phyloP scores from a whole-genome alignment of 2,329 filamentous ascomycete species.

The Fusarium torulosum region DNA sequence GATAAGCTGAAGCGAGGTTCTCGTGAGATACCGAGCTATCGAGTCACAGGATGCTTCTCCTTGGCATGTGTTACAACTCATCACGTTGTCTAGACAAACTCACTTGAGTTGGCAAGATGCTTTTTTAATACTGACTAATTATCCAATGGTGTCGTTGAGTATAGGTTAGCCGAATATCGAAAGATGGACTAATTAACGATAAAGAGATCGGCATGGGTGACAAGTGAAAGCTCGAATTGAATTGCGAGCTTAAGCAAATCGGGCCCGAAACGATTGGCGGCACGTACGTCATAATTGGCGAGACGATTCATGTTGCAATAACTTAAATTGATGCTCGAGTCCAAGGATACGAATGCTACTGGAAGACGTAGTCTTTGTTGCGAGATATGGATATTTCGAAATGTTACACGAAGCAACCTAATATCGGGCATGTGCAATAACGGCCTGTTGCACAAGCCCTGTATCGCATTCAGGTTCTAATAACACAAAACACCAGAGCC shows the following conservation, averaged over 20 bases:
- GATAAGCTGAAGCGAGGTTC: conserved; percentile 4
- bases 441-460: too few species aligned
- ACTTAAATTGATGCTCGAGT: too few species aligned
- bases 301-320: background rate
- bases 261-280: background rate
- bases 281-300: conserved; percentile 24
- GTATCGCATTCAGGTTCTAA: background rate
- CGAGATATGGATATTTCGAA: too few species aligned
- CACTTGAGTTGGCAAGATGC: background rate
- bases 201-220: conserved; percentile 22
- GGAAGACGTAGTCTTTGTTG: background rate
- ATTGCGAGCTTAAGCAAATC: background rate
- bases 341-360: background rate
- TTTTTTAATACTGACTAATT: conserved; percentile 1
- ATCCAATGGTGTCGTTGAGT: conserved; percentile 11
- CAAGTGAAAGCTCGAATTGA: conserved; percentile 1
- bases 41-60: background rate
- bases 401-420: too few species aligned
- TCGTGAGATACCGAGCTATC: conserved; percentile 8
- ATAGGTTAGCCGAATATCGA: conserved; percentile 2
- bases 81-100: background rate
- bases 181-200: conserved; percentile 15
- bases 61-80: background rate
- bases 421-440: too few species aligned
- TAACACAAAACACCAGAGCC: background rate